Evolutionary conservation across 2,329 filamentous ascomycete genomes (phyloP).

Genomic region (Madurella fahalii): DNA sequence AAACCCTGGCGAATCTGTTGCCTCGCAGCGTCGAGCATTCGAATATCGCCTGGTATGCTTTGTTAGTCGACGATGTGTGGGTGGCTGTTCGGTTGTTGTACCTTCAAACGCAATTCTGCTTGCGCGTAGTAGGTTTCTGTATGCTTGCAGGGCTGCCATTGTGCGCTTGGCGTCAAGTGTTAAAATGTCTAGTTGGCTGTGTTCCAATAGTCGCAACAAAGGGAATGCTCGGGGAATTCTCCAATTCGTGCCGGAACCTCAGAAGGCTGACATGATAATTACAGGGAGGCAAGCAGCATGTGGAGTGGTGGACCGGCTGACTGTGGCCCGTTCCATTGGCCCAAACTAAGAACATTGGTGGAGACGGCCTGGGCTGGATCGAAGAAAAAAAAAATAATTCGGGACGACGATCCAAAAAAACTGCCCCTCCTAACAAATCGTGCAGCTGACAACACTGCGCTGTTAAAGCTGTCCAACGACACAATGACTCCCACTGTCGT

Average conservation of each 20-base stretch:
- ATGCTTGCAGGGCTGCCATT: constrained; percentile 74
- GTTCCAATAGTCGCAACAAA: background rate
- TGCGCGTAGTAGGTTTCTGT: constrained; percentile 76
- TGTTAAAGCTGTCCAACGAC: constrained; percentile 3
- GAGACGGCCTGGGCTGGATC: too few species aligned
- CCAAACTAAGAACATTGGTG: too few species aligned
- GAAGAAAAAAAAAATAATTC: background rate
- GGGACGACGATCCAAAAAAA: background rate
- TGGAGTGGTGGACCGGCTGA: too few species aligned
- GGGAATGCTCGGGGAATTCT: too few species aligned
- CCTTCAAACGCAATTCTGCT: constrained; percentile 79
- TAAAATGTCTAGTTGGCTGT: background rate
- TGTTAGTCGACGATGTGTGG: background rate
- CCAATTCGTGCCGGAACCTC: too few species aligned
- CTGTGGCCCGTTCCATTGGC: too few species aligned
- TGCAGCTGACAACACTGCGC: background rate
- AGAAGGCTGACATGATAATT: too few species aligned
- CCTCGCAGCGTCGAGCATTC: constrained; percentile 66
- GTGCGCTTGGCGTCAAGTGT: background rate
- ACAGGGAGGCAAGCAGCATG: too few species aligned
- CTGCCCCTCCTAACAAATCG: background rate
- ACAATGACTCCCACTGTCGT: constrained; percentile 64
- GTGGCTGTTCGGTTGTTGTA: constrained; percentile 35
- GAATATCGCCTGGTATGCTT: constrained; percentile 58
- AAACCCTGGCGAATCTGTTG: constrained; percentile 71